Evolutionary conservation across 1,284 basidiomycete species (phyloP).

Genomic region (Limonomyces culmigenus): DNA sequence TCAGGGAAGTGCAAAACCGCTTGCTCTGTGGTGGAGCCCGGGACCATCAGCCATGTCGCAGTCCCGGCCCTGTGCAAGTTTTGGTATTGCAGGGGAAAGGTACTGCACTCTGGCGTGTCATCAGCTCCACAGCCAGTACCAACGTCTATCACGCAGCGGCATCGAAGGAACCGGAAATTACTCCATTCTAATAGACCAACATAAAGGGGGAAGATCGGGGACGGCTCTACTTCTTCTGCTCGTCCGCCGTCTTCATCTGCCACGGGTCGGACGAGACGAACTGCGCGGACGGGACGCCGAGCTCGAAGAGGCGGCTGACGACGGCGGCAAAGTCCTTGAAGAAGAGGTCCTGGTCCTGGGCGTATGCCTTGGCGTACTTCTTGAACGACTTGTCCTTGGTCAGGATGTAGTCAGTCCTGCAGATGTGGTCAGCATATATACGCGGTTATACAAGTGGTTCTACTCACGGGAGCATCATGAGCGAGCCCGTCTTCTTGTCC

Average conservation of each 20-base stretch:
- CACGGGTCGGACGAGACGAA: constrained; percentile 55
- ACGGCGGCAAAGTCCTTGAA: constrained; percentile 83
- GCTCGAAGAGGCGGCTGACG: constrained; percentile 68
- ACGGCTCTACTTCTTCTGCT: too few species aligned
- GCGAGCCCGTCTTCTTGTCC: constrained; percentile 74
- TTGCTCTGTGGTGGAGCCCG: too few species aligned
- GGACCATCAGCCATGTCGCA: too few species aligned
- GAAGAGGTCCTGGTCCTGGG: constrained; percentile 68
- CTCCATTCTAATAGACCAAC: too few species aligned
- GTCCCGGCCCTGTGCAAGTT: too few species aligned
- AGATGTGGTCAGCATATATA: not conserved
- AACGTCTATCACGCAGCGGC: too few species aligned
- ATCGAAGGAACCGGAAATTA: too few species aligned
- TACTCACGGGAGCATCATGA: constrained; percentile 96
- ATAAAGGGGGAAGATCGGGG: too few species aligned
- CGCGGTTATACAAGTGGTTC: constrained; percentile 13
- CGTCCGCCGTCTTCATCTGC: constrained; percentile 48
- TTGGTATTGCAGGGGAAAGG: too few species aligned
- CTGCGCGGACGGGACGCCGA: constrained; percentile 74
- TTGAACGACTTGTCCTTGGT: constrained; percentile 80
- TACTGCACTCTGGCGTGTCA: too few species aligned
- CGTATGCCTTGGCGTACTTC: constrained; percentile 72
- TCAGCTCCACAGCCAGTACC: too few species aligned
- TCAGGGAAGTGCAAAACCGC: too few species aligned
- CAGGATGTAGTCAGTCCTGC: constrained; percentile 69